These are phyloP conservation scores for Cutaneotrichosporon dermatis DNA, from an alignment of 1,284 basidiomycete species.

Conservation along the genomic window DNA sequence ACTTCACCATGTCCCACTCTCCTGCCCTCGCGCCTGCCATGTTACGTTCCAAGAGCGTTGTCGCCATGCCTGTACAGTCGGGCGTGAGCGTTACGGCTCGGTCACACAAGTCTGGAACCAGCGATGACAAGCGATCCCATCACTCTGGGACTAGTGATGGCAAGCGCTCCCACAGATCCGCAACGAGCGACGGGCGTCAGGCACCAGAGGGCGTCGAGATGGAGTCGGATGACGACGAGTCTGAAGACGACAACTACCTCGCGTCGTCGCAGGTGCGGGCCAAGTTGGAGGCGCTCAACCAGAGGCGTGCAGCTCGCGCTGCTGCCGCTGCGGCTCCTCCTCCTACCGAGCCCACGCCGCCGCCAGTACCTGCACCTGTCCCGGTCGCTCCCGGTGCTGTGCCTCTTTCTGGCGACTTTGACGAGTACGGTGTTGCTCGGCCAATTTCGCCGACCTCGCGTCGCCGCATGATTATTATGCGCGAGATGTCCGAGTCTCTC, in stretches of 20 bases:
- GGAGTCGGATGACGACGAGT: slow-evolving; percentile 36
- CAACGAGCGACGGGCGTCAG: neutral
- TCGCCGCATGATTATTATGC: slow-evolving; percentile 41
- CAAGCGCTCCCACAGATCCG: no score
- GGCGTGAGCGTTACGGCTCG: slow-evolving; percentile 37
- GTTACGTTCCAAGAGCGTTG: slow-evolving; percentile 40
- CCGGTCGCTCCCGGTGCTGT: no score
- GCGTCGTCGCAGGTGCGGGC: slow-evolving; percentile 34
- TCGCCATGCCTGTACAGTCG: slow-evolving; percentile 42
- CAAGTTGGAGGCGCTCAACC: slow-evolving; percentile 36
- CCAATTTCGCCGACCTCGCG: slow-evolving; percentile 39
- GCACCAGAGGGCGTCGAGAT: slow-evolving; percentile 25
- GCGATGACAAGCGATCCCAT: slow-evolving; percentile 9
- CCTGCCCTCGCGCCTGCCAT: slow-evolving; percentile 24
- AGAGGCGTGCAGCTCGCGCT: neutral
- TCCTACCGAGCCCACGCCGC: no score
- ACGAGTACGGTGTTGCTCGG: slow-evolving; percentile 29
- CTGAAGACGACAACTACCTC: slow-evolving; percentile 36
- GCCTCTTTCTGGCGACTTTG: slow-evolving; percentile 10
- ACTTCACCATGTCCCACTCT: slow-evolving; percentile 28
- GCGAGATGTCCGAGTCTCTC: slow-evolving; percentile 46
- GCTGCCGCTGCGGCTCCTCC: neutral
- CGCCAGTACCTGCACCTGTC: no score
- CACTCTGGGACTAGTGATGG: slow-evolving; percentile 8
- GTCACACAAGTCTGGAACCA: slow-evolving; percentile 10